phyloP scores from a whole-genome alignment of 345 rosid genomes.

The Citrus sinensis region DVS_A1.0 CM039169.1:203501-204000 shows the following conservation, averaged over 20 bases:
- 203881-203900: constrained; percentile 96
- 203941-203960: not conserved
- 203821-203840: constrained; percentile 71
- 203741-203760: not conserved
- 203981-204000: not conserved
- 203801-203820: constrained; percentile 94
- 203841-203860: constrained; percentile 85
- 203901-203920: constrained; percentile 71
- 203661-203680: constrained; percentile 5
- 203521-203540: constrained; percentile 99
- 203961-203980: not conserved
- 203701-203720: not conserved
- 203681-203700: not conserved
- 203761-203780: constrained; percentile 21
- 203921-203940: constrained; percentile 13
- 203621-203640: constrained; percentile 98
- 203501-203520: constrained; percentile 98
- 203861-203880: constrained; percentile 95
- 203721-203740: not conserved
- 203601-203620: constrained; percentile 99
- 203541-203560: constrained; percentile 96
- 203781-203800: constrained; percentile 99
- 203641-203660: constrained; percentile 18
- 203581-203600: constrained; percentile 83
- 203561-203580: constrained; percentile 65